Evolutionary conservation across 1,284 basidiomycete species (phyloP), one percentile per base, ranked within the genome.

Genomic region (Agaricales sp.): DNA sequence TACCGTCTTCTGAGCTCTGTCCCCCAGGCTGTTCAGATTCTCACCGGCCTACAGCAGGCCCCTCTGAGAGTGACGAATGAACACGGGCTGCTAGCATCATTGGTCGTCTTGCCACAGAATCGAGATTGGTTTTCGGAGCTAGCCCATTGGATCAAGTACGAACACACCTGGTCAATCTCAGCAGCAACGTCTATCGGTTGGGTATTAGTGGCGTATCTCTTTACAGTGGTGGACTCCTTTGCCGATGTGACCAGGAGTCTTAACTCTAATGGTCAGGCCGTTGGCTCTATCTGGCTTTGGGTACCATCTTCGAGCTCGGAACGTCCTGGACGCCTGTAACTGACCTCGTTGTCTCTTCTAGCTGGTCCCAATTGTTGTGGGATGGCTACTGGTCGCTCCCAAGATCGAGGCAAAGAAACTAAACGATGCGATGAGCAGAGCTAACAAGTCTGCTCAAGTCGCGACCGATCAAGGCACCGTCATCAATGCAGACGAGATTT

Each of bases 31-130:
- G 57, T 62, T 13, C 55, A 57, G 2, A 54, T 64, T 16, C 55
- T 71, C 12, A 63, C 54, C 48, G 61, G 59, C 48, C 59, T 70
- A 22, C 68, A 69, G 47, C 67, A 70, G 48, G 58, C 64, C 1
- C 59, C 67, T 2, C 47, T 69, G 12, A 49, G 54, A n/a, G 54
- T 70, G 3, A 52, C 50, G 21, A 53, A 54, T 1, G 51, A 58
- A 1, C 52, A 58, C 4, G 52, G 53, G 2, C 54, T 66, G 0
- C 59, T 69, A 18, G 57, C 65, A 1, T 65, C 66, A 2, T 62
- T 69, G 18, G 55, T 68, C 23, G 58, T 65, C 4, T 60, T 69
- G 45, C 63, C 60, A 1, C 53, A 63, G 38, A 70, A 69, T 47
- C 58, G 64, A 25, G 49, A 53, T 4, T 69, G 64, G 65, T 69